Evolutionary conservation across 345 rosid species (phyloP).

Genomic region (Citrus glauca): DNA sequence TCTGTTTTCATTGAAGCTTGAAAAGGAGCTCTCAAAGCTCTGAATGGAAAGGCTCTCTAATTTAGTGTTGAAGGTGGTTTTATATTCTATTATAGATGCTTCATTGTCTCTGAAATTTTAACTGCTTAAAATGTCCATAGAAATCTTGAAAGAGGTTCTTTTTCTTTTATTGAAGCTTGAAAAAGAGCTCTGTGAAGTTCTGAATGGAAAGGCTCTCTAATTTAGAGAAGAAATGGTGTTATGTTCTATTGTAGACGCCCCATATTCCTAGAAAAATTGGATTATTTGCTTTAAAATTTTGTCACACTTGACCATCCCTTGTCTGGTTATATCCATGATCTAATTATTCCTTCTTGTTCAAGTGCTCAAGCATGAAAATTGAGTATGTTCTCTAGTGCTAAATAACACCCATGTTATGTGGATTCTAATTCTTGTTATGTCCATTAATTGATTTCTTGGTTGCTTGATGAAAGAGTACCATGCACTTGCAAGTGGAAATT

Average conservation of each 20-base stretch:
- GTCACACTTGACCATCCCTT: not conserved
- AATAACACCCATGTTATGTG: not conserved
- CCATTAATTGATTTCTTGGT: not conserved
- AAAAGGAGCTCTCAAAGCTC: not conserved
- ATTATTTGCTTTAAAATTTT: not conserved
- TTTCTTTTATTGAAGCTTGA: not conserved
- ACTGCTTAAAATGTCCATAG: not conserved
- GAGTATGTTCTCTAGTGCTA: not conserved
- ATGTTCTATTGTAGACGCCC: too few relatives aligned
- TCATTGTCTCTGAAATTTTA: not conserved
- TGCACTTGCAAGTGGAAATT: not conserved
- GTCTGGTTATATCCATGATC: not conserved
- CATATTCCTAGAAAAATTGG: not conserved
- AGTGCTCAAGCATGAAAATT: not conserved
- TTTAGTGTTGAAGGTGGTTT: not conserved
- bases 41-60: not conserved
- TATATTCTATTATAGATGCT: not conserved
- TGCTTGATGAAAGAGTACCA: not conserved
- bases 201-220: not conserved
- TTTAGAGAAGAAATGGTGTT: not conserved
- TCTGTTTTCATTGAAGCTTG: not conserved
- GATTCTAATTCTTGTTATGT: not conserved
- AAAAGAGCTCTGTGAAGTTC: not conserved
- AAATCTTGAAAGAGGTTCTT: not conserved
- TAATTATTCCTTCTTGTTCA: not conserved